A percentile compares a stretch with the other conserved stretches of the same genome.
These are phyloP conservation scores for Fusarium coffeatum DNA, from an alignment of 2,329 filamentous ascomycete species.

Conservation along the genomic window DNA sequence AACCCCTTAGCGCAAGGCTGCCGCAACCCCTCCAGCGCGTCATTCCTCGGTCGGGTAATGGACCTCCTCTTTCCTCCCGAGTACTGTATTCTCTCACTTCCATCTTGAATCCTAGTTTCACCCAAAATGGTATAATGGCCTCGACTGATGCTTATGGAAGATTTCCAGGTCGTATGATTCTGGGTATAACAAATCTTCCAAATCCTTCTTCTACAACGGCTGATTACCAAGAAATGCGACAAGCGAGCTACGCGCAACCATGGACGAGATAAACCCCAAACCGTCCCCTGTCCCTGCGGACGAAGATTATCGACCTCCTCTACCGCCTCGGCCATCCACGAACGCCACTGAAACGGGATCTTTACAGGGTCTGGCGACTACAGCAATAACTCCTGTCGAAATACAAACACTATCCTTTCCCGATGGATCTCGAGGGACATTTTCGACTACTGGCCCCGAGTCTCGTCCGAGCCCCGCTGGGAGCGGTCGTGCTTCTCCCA, in stretches of 20 bases:
- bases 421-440: conserved; percentile 75
- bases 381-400: conserved; percentile 83
- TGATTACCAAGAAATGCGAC: conserved; percentile 47
- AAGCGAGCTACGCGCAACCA: conserved; percentile 25
- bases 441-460: conserved; percentile 57
- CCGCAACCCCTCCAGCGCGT: conserved; percentile 43
- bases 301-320: conserved; percentile 64
- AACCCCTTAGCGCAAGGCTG: conserved; percentile 44
- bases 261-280: conserved; percentile 48
- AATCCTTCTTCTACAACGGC: neutral
- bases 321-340: conserved; percentile 63
- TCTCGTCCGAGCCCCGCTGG: conserved; percentile 53
- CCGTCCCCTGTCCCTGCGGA: conserved; percentile 43
- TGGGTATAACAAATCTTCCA: conserved; percentile 4
- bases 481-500: conserved; percentile 57
- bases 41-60: conserved; percentile 17
- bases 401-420: conserved; percentile 80
- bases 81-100: conserved; percentile 4
- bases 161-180: conserved; percentile 29
- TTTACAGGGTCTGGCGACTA: conserved; percentile 77
- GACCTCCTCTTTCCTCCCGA: conserved; percentile 27
- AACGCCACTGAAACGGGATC: conserved; percentile 54
- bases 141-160: conserved; percentile 8
- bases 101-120: conserved; percentile 30
- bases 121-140: conserved; percentile 51